Conservation (phyloP, 2,329 filamentous ascomycete species). For the Gliomastix tumulicola region DNA sequence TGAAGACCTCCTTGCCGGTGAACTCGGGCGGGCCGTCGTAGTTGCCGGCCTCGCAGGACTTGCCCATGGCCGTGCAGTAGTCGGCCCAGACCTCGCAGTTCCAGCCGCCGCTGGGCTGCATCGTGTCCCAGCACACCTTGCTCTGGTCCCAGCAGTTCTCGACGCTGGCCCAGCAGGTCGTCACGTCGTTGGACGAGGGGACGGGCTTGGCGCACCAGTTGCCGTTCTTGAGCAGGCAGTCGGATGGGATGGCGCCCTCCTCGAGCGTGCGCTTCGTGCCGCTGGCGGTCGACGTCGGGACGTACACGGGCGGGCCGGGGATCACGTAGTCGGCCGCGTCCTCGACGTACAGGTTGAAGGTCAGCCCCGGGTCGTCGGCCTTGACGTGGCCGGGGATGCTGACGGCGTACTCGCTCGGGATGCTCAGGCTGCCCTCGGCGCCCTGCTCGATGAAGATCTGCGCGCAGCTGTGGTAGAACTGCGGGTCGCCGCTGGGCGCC, state of each 20-base stretch:
- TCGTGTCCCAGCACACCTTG: conserved; percentile 49
- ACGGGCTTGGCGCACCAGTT: conserved; percentile 68
- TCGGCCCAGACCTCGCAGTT: conserved; percentile 56
- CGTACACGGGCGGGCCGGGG: conserved; percentile 43
- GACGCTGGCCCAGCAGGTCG: conserved; percentile 52
- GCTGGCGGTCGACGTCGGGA: conserved; percentile 18
- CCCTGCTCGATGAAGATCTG: conserved; percentile 55
- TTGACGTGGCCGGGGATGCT: conserved; percentile 61
- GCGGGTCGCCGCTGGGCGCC: conserved; percentile 53
- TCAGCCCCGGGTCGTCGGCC: conserved; percentile 44
- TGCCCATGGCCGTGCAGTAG: conserved; percentile 48
- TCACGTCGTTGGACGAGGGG: conserved; percentile 31
- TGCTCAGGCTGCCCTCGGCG: conserved; percentile 35
- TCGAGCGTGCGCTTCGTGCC: conserved; percentile 9
- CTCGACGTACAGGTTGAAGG: conserved; percentile 55
- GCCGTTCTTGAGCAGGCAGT: conserved; percentile 57
- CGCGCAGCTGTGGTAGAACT: conserved; percentile 68
- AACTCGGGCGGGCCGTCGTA: conserved; percentile 41
- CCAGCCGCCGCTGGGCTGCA: conserved; percentile 50
- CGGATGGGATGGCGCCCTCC: conserved; percentile 44
- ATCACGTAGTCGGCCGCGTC: conserved; percentile 45
- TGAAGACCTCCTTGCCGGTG: conserved; percentile 23
- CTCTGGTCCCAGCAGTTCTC: conserved; percentile 52
- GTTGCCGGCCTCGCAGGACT: conserved; percentile 30
- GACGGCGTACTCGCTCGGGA: conserved; percentile 43